Evolutionary conservation across 345 rosid genomes (phyloP).

Genomic region (Eucalyptus guilfoylei): DNA sequence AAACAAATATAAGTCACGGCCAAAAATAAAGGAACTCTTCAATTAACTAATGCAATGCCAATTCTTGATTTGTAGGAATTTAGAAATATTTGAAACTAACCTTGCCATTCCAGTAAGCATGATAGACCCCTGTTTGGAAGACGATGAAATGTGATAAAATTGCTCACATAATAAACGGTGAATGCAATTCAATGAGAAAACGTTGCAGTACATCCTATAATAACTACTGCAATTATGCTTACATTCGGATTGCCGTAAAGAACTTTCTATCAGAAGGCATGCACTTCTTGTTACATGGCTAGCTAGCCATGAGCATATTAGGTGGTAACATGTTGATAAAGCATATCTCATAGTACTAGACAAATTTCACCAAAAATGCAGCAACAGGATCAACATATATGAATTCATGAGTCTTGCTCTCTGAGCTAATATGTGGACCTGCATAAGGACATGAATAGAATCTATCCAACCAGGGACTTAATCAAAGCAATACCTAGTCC

Average conservation of each 20-base stretch:
- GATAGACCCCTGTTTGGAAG: slow-evolving; percentile 66
- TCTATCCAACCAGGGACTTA: background rate
- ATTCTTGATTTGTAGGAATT: background rate
- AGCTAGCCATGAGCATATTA: too few species aligned
- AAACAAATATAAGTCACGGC: background rate
- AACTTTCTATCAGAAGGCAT: too few species aligned
- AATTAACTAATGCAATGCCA: background rate
- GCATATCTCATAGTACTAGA: too few species aligned
- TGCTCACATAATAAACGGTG: background rate
- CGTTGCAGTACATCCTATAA: background rate
- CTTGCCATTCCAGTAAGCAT: slow-evolving; percentile 95
- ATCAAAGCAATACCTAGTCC: slow-evolving; percentile 61
- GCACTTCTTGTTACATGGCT: too few species aligned
- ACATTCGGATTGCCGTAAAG: too few species aligned
- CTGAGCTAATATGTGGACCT: background rate
- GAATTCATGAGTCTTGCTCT: background rate
- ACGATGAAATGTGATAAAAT: background rate
- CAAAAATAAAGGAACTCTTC: background rate
- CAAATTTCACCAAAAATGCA: background rate
- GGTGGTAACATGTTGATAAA: too few species aligned
- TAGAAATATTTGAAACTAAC: slow-evolving; percentile 29
- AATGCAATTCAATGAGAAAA: background rate
- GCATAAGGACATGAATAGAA: background rate
- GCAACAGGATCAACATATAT: background rate
- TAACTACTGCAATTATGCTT: background rate